Evolutionary conservation across 2,329 filamentous ascomycete genomes (phyloP), one percentile per base, ranked within the genome.

Genomic region (Colletotrichum higginsianum): DNA sequence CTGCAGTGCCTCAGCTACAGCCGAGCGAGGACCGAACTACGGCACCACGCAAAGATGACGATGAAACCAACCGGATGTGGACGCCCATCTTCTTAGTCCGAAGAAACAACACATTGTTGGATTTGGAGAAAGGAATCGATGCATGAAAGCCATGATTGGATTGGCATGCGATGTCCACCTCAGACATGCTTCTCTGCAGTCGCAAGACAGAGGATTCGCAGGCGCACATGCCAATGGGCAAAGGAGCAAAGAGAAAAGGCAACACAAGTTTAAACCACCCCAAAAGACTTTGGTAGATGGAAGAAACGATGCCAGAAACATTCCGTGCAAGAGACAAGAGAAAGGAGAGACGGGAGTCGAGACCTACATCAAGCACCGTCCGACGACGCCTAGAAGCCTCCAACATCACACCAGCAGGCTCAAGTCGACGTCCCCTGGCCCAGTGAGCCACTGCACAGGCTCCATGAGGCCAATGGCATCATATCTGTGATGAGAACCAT

Each of bases 341-440:
- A 18, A 38, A 47, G 38, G 50, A 26, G 42, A 6, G 5, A 21
- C n/a, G 1, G 21, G 6, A 4, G 30, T 18, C n/a, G 1, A 30
- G 15, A 50, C 40, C 18, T 40, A n/a, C 16, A 18, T 15, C 13
- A 11, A 18, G 42, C 44, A 50, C 9, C 12, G 18, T 26, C 42
- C 21, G 11, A 6, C 12, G 40, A 44, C 9, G 30, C 30, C 69
- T 16, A 50, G 55, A 44, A 44, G 38, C 18, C 40, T n/a, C 46
- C 18, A 21, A 64, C 6, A 38, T 55, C 47, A 47, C 60, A 30
- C 44, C 52, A 71, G 44, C 26, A 53, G 35, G 52, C 38, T 71
- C 65, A 21, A 26, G 23, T 1, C 21, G 11, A 12, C 38, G 64
- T 38, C 23, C 42, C 46, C 15, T 16, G 40, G 13, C 18, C 18